Evolutionary conservation across 345 rosid species (phyloP).

Genomic region (Angophora floribunda): DNA sequence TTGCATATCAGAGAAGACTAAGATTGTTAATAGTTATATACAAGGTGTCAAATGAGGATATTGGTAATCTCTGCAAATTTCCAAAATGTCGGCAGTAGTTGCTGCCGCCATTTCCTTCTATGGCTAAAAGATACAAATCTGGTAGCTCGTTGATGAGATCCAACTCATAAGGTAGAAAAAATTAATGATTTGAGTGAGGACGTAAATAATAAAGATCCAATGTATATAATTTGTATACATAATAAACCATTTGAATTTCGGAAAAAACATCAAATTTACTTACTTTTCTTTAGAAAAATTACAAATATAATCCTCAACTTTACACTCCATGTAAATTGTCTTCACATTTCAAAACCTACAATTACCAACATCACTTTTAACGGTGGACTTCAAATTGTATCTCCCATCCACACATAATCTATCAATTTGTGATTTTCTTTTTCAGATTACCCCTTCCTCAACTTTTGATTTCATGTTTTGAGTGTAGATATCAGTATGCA

Average conservation of each 20-base stretch:
- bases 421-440: background rate
- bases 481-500: background rate
- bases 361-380: background rate
- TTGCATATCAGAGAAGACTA: background rate
- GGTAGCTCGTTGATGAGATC: background rate
- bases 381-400: background rate
- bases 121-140: background rate
- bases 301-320: background rate
- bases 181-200: background rate
- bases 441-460: background rate
- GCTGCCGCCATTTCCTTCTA: background rate
- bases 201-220: background rate
- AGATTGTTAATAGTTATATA: background rate
- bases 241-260: background rate
- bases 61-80: background rate
- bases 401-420: background rate
- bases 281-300: background rate
- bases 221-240: background rate
- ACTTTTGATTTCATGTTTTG: background rate
- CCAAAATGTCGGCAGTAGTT: background rate
- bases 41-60: background rate
- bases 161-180: background rate
- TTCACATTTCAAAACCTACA: no score
- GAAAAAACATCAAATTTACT: background rate
- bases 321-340: background rate